These are phyloP conservation scores for Lodderomyces jiufengensis DNA, from an alignment of 1,139 yeast species.

Conservation along the genomic window DNA sequence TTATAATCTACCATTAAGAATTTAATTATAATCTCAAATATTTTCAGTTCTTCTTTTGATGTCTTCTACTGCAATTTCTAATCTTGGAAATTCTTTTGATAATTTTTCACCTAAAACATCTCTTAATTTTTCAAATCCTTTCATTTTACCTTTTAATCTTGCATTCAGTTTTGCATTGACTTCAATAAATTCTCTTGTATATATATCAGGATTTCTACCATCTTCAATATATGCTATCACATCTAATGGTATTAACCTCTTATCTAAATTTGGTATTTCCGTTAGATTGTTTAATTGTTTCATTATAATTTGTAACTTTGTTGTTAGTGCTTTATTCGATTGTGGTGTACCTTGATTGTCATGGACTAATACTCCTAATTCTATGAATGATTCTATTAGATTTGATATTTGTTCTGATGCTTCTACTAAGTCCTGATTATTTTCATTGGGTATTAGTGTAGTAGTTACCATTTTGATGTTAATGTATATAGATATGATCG, in stretches of 20 bases:
- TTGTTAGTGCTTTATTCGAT: conserved; percentile 41
- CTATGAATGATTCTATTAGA: conserved; percentile 80
- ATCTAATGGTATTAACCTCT: conserved; percentile 64
- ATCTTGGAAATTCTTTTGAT: conserved; percentile 71
- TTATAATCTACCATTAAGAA: too few species aligned
- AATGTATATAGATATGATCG: too few species aligned
- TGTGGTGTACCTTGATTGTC: conserved; percentile 82
- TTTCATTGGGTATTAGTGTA: conserved; percentile 19
- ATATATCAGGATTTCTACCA: conserved; percentile 95
- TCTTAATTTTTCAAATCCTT: conserved; percentile 55
- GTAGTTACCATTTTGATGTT: conserved; percentile 39
- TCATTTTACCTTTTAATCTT: conserved; percentile 76
- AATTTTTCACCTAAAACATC: conserved; percentile 68
- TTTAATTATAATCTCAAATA: too few species aligned
- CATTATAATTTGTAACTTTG: conserved; percentile 40
- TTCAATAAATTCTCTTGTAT: conserved; percentile 93
- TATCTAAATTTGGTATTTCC: conserved; percentile 1
- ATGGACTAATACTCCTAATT: conserved; percentile 86
- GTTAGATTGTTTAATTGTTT: conserved; percentile 29
- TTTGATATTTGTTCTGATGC: conserved; percentile 62
- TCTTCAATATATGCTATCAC: conserved; percentile 85
- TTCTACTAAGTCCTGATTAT: conserved; percentile 42
- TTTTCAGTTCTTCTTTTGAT: conserved; percentile 23
- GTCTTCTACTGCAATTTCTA: conserved; percentile 41
- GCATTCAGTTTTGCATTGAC: conserved; percentile 87